Percentiles rank a stretch among this genome's conserved stretches.
Evolutionary conservation across 148 eudicot species (phyloP).

Genomic region (Drosera capensis): DNA sequence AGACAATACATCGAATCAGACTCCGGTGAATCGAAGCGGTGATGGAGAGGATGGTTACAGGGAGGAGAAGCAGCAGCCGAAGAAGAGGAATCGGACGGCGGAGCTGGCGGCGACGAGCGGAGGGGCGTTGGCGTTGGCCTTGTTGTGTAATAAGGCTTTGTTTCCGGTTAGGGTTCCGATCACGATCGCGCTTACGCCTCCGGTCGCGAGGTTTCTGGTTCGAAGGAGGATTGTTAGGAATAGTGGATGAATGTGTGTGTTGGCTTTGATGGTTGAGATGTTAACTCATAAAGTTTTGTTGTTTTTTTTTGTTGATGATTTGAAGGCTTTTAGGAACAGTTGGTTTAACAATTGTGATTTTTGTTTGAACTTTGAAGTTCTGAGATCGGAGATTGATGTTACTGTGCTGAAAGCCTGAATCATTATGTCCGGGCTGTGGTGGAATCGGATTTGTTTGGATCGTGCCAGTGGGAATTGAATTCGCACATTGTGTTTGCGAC

Average conservation of each 20-base stretch:
- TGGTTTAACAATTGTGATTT: too few relatives aligned
- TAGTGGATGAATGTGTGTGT: slow-evolving; percentile 3
- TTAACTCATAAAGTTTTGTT: too few relatives aligned
- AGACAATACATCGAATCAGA: neutral
- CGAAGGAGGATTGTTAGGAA: slow-evolving; percentile 35
- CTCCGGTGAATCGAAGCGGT: slow-evolving; percentile 3
- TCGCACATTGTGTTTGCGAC: too few relatives aligned
- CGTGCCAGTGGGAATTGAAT: too few relatives aligned
- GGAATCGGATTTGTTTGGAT: too few relatives aligned
- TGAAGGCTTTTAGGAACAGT: too few relatives aligned
- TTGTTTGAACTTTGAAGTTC: too few relatives aligned
- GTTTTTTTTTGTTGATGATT: too few relatives aligned
- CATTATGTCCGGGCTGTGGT: too few relatives aligned
- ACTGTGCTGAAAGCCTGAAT: too few relatives aligned
- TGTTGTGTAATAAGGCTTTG: slow-evolving; percentile 65
- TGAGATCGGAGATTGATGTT: too few relatives aligned
- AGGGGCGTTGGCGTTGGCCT: slow-evolving; percentile 64
- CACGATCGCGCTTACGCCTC: slow-evolving; percentile 70
- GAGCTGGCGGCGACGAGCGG: slow-evolving; percentile 68
- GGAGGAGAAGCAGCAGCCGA: slow-evolving; percentile 3
- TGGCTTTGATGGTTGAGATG: too few relatives aligned
- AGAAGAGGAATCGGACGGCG: slow-evolving; percentile 57
- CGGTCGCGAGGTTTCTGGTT: slow-evolving; percentile 59
- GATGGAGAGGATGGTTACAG: slow-evolving; percentile 1
- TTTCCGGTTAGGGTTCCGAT: slow-evolving; percentile 79